Evolutionary conservation across 306 rosid genomes (phyloP).

Genomic region (Crataegus laevigata): DNA sequence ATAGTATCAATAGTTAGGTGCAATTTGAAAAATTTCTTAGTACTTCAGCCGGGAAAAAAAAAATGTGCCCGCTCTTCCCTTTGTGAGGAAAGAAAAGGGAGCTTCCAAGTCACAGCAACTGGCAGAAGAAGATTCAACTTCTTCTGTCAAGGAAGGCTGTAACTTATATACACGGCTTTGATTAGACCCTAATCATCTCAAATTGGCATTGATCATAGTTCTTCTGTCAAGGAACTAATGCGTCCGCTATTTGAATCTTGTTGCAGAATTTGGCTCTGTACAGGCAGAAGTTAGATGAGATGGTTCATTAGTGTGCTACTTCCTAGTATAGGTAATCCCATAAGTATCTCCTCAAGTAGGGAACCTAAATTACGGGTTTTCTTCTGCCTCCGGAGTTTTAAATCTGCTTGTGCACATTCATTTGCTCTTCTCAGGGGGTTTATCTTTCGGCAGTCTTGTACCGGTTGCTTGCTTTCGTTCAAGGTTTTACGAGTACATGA

Average conservation of each 20-base stretch:
- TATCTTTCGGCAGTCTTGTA: not conserved
- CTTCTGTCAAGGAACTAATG: not conserved
- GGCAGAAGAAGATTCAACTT: not conserved
- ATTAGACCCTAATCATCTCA: not conserved
- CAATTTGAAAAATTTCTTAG: not conserved
- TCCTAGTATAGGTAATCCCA: conserved; percentile 11
- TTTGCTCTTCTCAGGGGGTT: conserved; percentile 7
- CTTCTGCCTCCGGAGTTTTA: not conserved
- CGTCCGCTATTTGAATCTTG: not conserved
- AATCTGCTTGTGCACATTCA: not conserved
- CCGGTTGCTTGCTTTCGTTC: not conserved
- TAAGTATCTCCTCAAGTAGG: not conserved
- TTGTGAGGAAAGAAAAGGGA: not conserved
- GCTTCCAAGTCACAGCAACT: not conserved
- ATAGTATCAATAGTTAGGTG: not conserved
- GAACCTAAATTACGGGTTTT: conserved; percentile 7
- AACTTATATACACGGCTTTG: not conserved
- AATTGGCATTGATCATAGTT: not conserved
- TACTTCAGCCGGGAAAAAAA: not conserved
- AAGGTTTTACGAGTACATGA: not conserved
- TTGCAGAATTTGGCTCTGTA: conserved; percentile 55
- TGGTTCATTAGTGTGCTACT: conserved; percentile 19
- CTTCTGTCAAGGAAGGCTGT: not conserved
- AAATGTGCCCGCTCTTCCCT: not conserved
- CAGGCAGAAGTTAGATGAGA: conserved; percentile 58